Evolutionary conservation across 1,139 yeast species (phyloP), one percentile per base, ranked within the genome.

Genomic region (Yamadazyma pseudoaaseri): DNA sequence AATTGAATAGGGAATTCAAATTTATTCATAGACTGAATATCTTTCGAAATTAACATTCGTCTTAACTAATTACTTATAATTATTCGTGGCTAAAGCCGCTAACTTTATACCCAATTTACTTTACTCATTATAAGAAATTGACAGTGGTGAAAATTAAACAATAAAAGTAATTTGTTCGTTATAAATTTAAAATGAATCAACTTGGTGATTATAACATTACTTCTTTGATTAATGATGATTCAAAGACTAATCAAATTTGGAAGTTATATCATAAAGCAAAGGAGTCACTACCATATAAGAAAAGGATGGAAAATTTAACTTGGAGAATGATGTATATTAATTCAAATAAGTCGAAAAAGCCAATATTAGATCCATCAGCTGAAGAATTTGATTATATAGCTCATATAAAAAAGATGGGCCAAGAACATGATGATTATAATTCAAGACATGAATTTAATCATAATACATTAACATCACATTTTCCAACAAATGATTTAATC

Each of bases 291-390:
- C 95, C 95, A 1, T 80, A 83, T 55, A 73, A 76, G 39, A 72
- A 76, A 27, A 65, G 96, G 30, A 81, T 86, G 80, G 87, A 84
- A 52, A 86, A 86, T 54, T 60, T 86, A 33, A 81, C 94, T 9
- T 86, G 96, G 96, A 61, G 96, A 42, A 73, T 87, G 78, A 82
- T 86, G 89, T 75, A 72, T 33, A 63, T 83, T 49, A 74, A 76
- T 42, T 21, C 40, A 9, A 54, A 67, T 36, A 56, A 60, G 37
- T 57, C 16, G 9, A 31, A 35, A 17, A 30, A 34, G 20, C 36
- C 36, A 3, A 26, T 28, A 9, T 23, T 38, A 20, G 69, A 62
- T 28, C 73, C 76, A 5, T 67, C 68, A 3, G 67, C 70, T 10
- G 79, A 69, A 27, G 82, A 73, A 31, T 81, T 81, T 47, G 84